Base-by-base conservation (phyloP, 306 rosid species). In the Castanea crenata region DNA sequence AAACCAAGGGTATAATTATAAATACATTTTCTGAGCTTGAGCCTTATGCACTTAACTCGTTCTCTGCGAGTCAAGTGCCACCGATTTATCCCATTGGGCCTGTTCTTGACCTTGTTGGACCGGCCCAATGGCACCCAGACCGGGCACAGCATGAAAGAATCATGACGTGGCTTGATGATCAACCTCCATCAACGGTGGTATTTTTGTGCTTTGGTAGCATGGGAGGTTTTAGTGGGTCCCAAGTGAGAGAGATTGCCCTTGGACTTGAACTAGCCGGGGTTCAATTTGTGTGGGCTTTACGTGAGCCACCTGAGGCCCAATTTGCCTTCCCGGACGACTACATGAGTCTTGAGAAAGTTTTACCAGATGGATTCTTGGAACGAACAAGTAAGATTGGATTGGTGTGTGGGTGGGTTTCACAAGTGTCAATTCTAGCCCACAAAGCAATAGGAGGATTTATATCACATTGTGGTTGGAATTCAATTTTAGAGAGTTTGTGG, bases 381-480 rank as follows among this genome's bases (percentile, higher is more conserved):
- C 79, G 90, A 6, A 91, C 87, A 20, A 18, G 9, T 3, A 71
- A 9, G 29, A 74, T 76, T 2, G 93, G 96, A 1, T 35, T 87
- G 20, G 88, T 89, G 19, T 86, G 90, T 7, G 90, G 90, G 5
- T 86, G 89, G 91, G 82, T 81, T 20, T 90, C 96, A 25, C 93
- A 91, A 9, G 88, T 69, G 15, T 69, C 69, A 62, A 84, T 89
- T 3, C 12, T 89, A 15, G 90, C 83, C 44, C 93, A 89, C 73
- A 34, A 10, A 25, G 85, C 88, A 0, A 41, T 87, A 0, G 91
- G 93, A 3, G 96, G 93, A 0, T 91, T 91, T 58, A 85, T 86
- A 69, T 89, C 93, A 2, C 92, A 89, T 5, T 91, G 91, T 21
- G 92, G 96, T 10, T 91, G 96, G 93, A 91, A 89, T 72, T 91